A percentile compares a stretch with the other conserved stretches of the same genome.
Evolutionary conservation across 2,329 filamentous ascomycete species (phyloP).

Genomic region (Pestalotiopsis sp.): DNA sequence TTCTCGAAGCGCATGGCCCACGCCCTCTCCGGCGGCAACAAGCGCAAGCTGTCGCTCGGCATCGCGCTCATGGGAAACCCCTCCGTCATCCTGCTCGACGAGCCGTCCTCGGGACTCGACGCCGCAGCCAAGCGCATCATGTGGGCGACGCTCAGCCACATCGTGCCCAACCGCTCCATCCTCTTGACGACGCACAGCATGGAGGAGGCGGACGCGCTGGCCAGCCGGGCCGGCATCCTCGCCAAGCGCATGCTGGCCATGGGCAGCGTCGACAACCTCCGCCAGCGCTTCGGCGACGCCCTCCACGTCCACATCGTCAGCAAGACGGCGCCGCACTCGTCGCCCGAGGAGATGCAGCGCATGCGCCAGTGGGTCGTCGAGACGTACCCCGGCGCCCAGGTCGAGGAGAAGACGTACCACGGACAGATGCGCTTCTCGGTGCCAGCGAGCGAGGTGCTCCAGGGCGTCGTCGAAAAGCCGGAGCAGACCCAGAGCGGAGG

Average conservation of each 20-base stretch:
- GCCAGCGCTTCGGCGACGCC: constrained; percentile 74
- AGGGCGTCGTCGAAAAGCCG: constrained; percentile 8
- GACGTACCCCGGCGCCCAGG: constrained; percentile 63
- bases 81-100: constrained; percentile 82
- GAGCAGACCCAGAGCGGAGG: constrained; percentile 66
- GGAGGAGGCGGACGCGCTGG: constrained; percentile 92
- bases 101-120: constrained; percentile 87
- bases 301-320: constrained; percentile 83
- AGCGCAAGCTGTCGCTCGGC: constrained; percentile 85
- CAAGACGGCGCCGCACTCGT: constrained; percentile 72
- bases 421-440: constrained; percentile 87
- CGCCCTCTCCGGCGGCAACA: constrained; percentile 86
- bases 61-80: constrained; percentile 95
- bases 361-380: constrained; percentile 67
- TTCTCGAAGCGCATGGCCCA: constrained; percentile 76
- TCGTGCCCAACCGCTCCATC: constrained; percentile 77
- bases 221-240: constrained; percentile 82
- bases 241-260: constrained; percentile 83
- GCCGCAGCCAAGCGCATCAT: constrained; percentile 89
- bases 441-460: constrained; percentile 48
- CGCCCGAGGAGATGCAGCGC: constrained; percentile 64
- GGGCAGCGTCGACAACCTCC: constrained; percentile 72
- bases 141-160: constrained; percentile 81
- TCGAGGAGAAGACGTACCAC: constrained; percentile 78
- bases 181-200: constrained; percentile 91